Evolutionary conservation across 1,139 yeast genomes (phyloP), one percentile per base, ranked within the genome.

Genomic region (Taiozyma onychis): DNA sequence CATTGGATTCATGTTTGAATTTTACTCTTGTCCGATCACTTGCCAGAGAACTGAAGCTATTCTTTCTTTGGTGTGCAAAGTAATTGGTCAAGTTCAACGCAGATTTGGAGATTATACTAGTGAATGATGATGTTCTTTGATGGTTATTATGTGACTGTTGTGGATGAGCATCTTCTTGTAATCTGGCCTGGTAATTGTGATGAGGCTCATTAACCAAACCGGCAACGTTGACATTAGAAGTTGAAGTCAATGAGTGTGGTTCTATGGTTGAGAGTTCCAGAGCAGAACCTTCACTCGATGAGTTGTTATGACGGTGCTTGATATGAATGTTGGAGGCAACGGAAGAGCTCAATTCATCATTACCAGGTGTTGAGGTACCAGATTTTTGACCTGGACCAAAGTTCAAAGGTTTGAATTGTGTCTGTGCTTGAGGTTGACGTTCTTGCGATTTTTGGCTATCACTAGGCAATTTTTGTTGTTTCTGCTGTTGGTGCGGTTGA

Each of bases 1-100:
- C 81, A 57, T 74, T 76, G 1, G 81, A 76, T 51, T 71, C 71
- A 52, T 73, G 76, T 42, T 54, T 56, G 54, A 63, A 67, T 18
- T 64, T 59, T 18, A 61, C 61, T 32, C 65, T 62, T 1, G 70
- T 65, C 14, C 67, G 51, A 42, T 67, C 70, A 44, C 69, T 65
- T 26, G 64, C 69, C 49, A 68, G 66, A 27, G 70, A 67, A 43
- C 71, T 67, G 55, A 66, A 67, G 49, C 69, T 67, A 43, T 68
- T 66, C 48, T 65, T 61, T 32, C 64, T 53, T 26, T 63, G 60
- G 7, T 50, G 53, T 39, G 56, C 54, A 50, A 70, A 68, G 54
- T 66, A 69, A 4, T 67, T 66, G 0, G 72, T 64, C 54, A 70
- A 52, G 32, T 69, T 67, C 43, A 68, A 48, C 2, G 71, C 70